phyloP scores from a whole-genome alignment of 495 filamentous ascomycete species.

The Aspergillus cristatus region DNA sequence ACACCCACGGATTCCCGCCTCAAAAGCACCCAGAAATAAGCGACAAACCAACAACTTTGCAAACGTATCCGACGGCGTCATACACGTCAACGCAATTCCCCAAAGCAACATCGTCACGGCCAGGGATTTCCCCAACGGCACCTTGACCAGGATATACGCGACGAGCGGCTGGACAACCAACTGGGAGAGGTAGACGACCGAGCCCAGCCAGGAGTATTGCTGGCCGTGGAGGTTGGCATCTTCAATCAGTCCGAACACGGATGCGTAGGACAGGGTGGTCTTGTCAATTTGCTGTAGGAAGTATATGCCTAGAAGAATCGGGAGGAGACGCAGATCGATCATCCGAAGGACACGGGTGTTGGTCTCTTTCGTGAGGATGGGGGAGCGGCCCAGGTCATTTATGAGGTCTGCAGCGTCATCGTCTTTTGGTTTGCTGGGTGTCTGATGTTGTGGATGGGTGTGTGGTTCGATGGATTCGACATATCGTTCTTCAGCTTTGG shows the following conservation, averaged over 20 bases:
- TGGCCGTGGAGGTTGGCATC: constrained; percentile 36
- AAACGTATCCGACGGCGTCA: constrained; percentile 49
- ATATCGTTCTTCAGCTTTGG: constrained; percentile 20
- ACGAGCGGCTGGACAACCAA: constrained; percentile 36
- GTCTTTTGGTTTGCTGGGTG: constrained; percentile 11
- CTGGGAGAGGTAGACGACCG: constrained; percentile 42
- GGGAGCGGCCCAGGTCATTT: constrained; percentile 26
- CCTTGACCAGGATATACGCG: constrained; percentile 30
- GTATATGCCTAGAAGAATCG: constrained; percentile 35
- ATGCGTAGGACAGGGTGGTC: constrained; percentile 46
- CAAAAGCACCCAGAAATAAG: constrained; percentile 55
- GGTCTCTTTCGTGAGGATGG: constrained; percentile 42
- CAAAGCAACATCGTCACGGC: constrained; percentile 49
- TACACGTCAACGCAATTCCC: constrained; percentile 47
- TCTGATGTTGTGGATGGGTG: background rate
- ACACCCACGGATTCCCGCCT: constrained; percentile 36
- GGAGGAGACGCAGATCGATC: constrained; percentile 47
- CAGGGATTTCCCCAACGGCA: constrained; percentile 43
- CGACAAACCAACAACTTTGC: constrained; percentile 45
- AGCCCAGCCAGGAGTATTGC: constrained; percentile 45
- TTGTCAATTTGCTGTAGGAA: constrained; percentile 50
- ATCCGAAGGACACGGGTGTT: constrained; percentile 42
- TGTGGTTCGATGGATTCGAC: constrained; percentile 27
- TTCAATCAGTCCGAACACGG: constrained; percentile 39
- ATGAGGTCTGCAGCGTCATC: constrained; percentile 41